Base-by-base conservation (phyloP, 805 yeast genomes). In the Middelhovenomyces tepae region DNA sequence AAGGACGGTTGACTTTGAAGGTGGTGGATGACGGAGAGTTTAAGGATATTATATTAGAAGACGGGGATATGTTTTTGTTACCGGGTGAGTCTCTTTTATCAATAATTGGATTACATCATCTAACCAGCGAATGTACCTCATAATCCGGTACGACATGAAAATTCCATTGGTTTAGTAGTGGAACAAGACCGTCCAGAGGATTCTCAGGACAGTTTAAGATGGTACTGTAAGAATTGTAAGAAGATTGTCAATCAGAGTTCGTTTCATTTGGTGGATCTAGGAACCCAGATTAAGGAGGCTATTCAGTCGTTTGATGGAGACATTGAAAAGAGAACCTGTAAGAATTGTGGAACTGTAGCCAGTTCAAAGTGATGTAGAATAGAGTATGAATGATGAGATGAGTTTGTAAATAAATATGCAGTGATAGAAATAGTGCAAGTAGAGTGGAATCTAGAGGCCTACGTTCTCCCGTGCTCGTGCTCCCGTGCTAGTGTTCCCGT, bases 141-240 rank as follows among this genome's bases (percentile, higher is more conserved):
- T 55, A 81, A 78, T 46, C 96, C 96, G 1, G 89, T 82, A 5
- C 65, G 96, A 47, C 87, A 73, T 53, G 80, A 79, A 2, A 64
- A 87, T 47, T 85, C 95, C 0, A 76, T 87, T 11, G 96, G 96
- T 1, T 62, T 87, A 27, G 96, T 87, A 2, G 80, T 87, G 11
- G 96, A 87, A 50, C 95, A 87, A 57, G 94, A 85, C 52, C 67
- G 96, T 45, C 94, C 95, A 0, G 62, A 60, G 31, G 83, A 72
- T 1, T 60, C 69, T 15, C 65, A 71, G 38, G 96, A 87, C 53
- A 71, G 71, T 42, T 62, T 86, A 47, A 67, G 95, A 47, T 87
- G 95, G 95, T 87, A 87, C 52, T 87, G 96, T 48, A 57, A 71
- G 5, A 63, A 64, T 10, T 87, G 96, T 59, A 59, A 58, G 35